Base-by-base conservation (phyloP, 2,329 filamentous ascomycete species). In the Paracoccidioides lutzii region DNA sequence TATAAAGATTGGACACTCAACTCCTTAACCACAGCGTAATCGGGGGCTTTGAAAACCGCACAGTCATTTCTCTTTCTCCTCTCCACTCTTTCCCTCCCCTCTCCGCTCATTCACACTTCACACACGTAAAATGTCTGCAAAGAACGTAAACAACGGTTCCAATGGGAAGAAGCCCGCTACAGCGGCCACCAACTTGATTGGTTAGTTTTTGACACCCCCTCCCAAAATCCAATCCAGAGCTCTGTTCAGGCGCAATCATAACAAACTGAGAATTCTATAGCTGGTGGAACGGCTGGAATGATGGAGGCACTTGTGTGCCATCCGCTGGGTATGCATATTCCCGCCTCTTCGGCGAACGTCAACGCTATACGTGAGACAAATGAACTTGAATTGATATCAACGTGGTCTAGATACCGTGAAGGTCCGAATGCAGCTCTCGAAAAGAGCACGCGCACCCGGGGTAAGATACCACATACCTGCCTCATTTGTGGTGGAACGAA, bases 281-380 rank as follows among this genome's bases (percentile, higher is more conserved):
- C 93, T 70, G 93, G 93, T 69, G 93, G 93, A 69, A 89, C 89
- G 73, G 93, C 93, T 64, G 93, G 93, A 68, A 96, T 97, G 91
- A 97, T 97, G 90, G 93, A 98, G 75, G 93, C 93, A 51, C 83
- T 98, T 60, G 90, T 78, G 54, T 98, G 93, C 73, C 93, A 98
- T 78, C 93, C 93, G 59, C 81, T 97, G 57, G 87, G 87, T 91
- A 79, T 65, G 78, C 3, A 14, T 32, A 12, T 37, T 30, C 9
- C 30, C 15, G 12, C 1, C 5, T 22, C 22, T 30, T 12, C n/a
- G 30, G 32, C 22, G 22, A 50, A 41, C 6, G 14, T 30, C n/a
- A 14, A 30, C 10, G 10, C 5, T 33, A 2, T 37, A 41, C 28
- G 49, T 44, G 5, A n/a, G 8, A 22, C 22, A 35, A 22, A 37